Conservation (phyloP, 306 rosid species). For the Betula pendula region DNA sequence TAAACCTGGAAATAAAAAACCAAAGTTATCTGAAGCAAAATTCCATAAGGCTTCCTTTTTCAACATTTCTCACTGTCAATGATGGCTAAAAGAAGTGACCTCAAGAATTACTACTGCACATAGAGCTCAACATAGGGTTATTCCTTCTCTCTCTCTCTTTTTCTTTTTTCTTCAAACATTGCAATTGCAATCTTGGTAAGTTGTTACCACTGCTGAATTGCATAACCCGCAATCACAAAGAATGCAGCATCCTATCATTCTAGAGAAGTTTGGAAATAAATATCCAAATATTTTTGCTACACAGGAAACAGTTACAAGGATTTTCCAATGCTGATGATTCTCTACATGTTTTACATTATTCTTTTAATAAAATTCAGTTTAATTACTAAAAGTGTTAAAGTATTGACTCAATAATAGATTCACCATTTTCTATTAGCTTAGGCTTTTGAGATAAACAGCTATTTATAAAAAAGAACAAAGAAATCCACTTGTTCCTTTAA, state of each 20-base stretch:
- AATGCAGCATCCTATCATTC: background rate
- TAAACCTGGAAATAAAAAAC: constrained; percentile 42
- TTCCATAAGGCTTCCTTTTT: background rate
- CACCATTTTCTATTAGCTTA: too few relatives aligned
- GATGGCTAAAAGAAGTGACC: background rate
- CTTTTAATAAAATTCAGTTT: background rate
- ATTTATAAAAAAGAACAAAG: background rate
- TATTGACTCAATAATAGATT: too few relatives aligned
- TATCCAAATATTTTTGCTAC: background rate
- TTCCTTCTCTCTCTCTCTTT: background rate
- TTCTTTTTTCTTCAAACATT: background rate
- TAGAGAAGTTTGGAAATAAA: too few relatives aligned
- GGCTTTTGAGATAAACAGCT: too few relatives aligned
- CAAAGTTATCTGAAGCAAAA: constrained; percentile 13
- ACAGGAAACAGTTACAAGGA: background rate
- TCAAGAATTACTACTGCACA: background rate
- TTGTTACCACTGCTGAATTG: background rate
- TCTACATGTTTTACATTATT: background rate
- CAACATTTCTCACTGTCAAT: background rate
- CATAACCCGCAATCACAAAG: background rate
- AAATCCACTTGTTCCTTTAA: background rate
- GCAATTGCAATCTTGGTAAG: background rate
- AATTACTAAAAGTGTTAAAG: background rate
- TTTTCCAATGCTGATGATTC: background rate
- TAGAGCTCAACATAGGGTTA: background rate